These are phyloP conservation scores for Lipomyces orientalis DNA, from an alignment of 805 yeast genomes.

Conservation along the genomic window DNA sequence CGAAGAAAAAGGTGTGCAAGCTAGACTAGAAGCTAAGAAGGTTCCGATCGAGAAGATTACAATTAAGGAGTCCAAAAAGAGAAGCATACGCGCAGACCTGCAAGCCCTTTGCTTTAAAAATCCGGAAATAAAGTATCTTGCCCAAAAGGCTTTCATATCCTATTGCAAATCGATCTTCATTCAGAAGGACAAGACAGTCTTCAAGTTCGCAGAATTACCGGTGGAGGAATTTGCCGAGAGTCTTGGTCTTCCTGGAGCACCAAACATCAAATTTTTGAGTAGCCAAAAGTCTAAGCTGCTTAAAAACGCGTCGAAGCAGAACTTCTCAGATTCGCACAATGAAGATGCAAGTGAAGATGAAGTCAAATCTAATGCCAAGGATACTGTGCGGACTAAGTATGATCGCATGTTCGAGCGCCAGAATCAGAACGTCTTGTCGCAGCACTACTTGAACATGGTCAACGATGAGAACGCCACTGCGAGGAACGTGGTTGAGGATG, in stretches of 20 bases:
- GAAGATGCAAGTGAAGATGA: constrained; percentile 60
- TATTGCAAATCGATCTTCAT: constrained; percentile 83
- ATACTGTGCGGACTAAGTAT: constrained; percentile 77
- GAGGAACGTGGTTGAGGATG: constrained; percentile 49
- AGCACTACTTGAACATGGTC: constrained; percentile 81
- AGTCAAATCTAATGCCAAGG: constrained; percentile 42
- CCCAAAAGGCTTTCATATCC: constrained; percentile 94
- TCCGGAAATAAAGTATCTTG: constrained; percentile 89
- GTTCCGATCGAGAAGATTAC: constrained; percentile 75
- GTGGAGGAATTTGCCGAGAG: constrained; percentile 84
- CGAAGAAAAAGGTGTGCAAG: constrained; percentile 79
- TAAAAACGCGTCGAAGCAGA: constrained; percentile 79
- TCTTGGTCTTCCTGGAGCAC: constrained; percentile 94
- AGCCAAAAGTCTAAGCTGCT: constrained; percentile 62
- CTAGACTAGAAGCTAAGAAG: constrained; percentile 62
- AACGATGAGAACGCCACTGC: constrained; percentile 43
- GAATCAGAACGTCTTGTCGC: constrained; percentile 89
- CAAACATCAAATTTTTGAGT: constrained; percentile 78
- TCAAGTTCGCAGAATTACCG: constrained; percentile 76
- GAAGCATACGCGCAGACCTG: constrained; percentile 77
- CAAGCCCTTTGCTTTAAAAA: constrained; percentile 91
- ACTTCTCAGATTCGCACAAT: constrained; percentile 59
- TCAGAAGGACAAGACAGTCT: constrained; percentile 86
- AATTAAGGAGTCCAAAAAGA: constrained; percentile 72
- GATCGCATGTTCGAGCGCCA: constrained; percentile 95